Conservation (phyloP, 345 rosid species). For the Arabidopsis thaliana region TAIR10.1 NC_003076.8:6693001-6693500, state of each 20-base stretch:
- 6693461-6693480: too few species aligned
- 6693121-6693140: conserved; percentile 36
- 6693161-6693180: not conserved
- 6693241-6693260: not conserved
- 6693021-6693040: not conserved
- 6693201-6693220: not conserved
- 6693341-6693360: too few species aligned
- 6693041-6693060: conserved; percentile 35
- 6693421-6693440: too few species aligned
- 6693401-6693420: too few species aligned
- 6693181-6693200: conserved; percentile 36
- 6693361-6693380: too few species aligned
- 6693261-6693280: too few species aligned
- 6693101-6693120: conserved; percentile 33
- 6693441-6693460: too few species aligned
- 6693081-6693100: conserved; percentile 15
- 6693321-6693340: too few species aligned
- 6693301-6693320: too few species aligned
- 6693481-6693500: not conserved
- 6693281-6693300: too few species aligned
- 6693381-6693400: too few species aligned
- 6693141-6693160: not conserved
- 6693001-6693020: not conserved
- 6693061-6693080: conserved; percentile 11
- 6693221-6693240: not conserved